phyloP scores from a whole-genome alignment of 345 rosid species.

The Gossypium herbaceum region DNA sequence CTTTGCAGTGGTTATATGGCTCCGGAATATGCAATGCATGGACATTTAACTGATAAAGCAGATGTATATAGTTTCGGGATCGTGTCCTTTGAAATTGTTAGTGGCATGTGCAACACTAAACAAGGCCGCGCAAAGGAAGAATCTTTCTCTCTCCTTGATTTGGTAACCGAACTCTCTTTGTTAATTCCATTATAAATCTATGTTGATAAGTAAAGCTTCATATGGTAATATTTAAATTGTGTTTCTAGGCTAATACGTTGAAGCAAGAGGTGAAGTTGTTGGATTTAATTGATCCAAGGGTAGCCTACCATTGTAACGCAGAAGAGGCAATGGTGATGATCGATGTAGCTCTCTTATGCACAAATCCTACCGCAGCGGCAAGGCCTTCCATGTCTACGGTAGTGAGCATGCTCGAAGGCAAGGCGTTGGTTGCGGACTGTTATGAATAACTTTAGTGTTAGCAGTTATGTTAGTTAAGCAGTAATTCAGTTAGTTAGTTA shows the following conservation, averaged over 20 bases:
- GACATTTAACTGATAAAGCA: constrained; percentile 42
- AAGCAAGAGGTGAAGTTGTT: constrained; percentile 35
- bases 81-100: constrained; percentile 36
- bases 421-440: constrained; percentile 8
- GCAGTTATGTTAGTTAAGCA: too few relatives aligned
- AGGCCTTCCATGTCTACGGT: constrained; percentile 58
- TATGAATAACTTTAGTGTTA: too few relatives aligned
- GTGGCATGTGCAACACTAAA: constrained; percentile 32
- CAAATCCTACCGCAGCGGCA: constrained; percentile 30
- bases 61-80: constrained; percentile 41
- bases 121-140: constrained; percentile 7
- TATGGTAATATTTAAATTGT: neutral
- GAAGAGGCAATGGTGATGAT: constrained; percentile 42
- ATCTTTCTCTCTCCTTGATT: constrained; percentile 32
- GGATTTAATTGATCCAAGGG: constrained; percentile 42
- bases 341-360: constrained; percentile 42
- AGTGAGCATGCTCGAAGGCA: constrained; percentile 57
- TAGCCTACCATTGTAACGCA: constrained; percentile 37
- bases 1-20: constrained; percentile 43
- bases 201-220: too few relatives aligned
- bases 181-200: too few relatives aligned
- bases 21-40: constrained; percentile 44
- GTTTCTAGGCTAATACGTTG: constrained; percentile 31
- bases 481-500: too few relatives aligned
- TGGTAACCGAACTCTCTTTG: constrained; percentile 20